Base-by-base conservation (phyloP, 495 filamentous ascomycete species). In the Podospora australis region DNA sequence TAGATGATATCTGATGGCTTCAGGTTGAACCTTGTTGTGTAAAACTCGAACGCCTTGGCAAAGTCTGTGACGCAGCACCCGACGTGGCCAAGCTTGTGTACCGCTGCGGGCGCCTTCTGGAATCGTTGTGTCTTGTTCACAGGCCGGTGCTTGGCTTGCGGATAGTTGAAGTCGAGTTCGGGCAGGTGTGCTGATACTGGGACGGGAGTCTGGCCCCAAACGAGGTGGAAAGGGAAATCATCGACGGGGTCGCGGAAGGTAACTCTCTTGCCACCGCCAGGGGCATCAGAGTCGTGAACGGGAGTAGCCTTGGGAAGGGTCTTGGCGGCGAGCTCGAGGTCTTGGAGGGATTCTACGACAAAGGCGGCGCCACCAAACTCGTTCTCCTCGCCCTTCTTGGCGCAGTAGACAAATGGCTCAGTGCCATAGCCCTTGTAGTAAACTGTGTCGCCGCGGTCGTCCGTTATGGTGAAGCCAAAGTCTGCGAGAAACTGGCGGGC, bases 81-180 rank as follows among this genome's bases (percentile, higher is more conserved):
- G 41, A 78, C 85, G 58, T 87, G 83, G 7, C 83, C 84, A 1
- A 87, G 68, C 68, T 86, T 87, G 63, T 86, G 78, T 2, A 86
- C 69, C 0, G 77, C 71, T 2, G 81, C 79, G 0, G 83, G 82
- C 3, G 80, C 67, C 59, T 71, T 78, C 70, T 65, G 52, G 56
- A 73, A 75, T 7, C 70, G 63, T 56, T 70, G 68, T 36, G 62
- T 67, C 43, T 62, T 61, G 57, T 60, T 63, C 14, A 56, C 65
- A 6, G 63, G 52, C 22, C 68, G 56, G 44, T 70, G 58, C 58
- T 72, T 74, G 47, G 57, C 49, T 19, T 53, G 56, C 1, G 70
- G 70, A 28, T 64, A 64, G 28, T 69, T 66, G 40, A 70, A 68
- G 23, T 63, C 66, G 41, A 62, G 42, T 45, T 72, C 62, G 19